Percentiles rank a stretch among this genome's conserved stretches.
phyloP scores from a whole-genome alignment of 805 yeast species.

The Ogataea methanolica region DNA sequence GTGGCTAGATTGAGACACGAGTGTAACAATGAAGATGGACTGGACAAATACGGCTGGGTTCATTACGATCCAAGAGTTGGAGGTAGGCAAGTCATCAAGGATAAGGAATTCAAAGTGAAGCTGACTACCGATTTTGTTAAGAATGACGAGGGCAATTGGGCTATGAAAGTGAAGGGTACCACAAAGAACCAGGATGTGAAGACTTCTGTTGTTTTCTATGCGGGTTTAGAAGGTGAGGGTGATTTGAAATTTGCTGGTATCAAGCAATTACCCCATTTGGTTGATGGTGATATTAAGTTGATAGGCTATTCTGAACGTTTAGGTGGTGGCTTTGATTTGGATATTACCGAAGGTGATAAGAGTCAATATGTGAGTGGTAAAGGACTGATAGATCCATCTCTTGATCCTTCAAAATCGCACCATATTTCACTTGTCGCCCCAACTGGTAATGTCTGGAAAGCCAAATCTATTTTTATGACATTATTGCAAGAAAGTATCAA shows the following conservation, averaged over 20 bases:
- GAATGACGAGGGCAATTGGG: conserved; percentile 78
- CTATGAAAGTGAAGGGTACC: conserved; percentile 58
- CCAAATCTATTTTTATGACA: conserved; percentile 68
- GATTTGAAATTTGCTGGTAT: conserved; percentile 37
- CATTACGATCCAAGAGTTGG: conserved; percentile 83
- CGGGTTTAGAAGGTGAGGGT: conserved; percentile 68
- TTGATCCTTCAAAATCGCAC: conserved; percentile 59
- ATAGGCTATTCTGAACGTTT: conserved; percentile 58
- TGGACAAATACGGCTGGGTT: conserved; percentile 80
- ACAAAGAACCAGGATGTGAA: conserved; percentile 49
- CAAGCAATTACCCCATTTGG: conserved; percentile 20
- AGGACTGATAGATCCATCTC: conserved; percentile 30
- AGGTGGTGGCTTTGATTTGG: conserved; percentile 56
- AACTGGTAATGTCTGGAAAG: conserved; percentile 68
- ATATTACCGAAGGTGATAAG: conserved; percentile 49
- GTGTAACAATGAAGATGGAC: conserved; percentile 67
- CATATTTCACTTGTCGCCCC: conserved; percentile 71
- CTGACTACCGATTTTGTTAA: conserved; percentile 75
- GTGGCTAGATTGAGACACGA: conserved; percentile 61
- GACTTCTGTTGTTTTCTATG: conserved; percentile 70
- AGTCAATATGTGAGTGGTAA: conserved; percentile 37
- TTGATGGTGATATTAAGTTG: conserved; percentile 36
- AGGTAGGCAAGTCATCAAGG: conserved; percentile 73
- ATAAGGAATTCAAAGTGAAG: conserved; percentile 56
- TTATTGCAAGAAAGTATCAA: conserved; percentile 67